Evolutionary conservation across 176 grass and related monocot genomes (phyloP).

Genomic region (Cenchrus fungigraminus): DNA sequence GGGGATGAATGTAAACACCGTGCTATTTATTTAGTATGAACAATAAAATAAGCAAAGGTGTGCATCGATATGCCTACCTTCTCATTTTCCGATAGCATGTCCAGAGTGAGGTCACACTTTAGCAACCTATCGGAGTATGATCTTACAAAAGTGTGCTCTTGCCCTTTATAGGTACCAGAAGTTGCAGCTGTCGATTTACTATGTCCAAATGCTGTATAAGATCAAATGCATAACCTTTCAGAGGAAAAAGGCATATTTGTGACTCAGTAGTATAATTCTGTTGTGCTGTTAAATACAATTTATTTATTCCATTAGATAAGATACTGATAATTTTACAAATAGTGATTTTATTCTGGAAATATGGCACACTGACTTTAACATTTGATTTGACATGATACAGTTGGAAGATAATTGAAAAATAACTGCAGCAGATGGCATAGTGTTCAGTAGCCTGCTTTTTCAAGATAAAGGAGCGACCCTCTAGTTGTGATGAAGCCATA

Average conservation of each 20-base stretch:
- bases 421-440: not conserved
- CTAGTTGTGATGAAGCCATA: not conserved
- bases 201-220: conserved; percentile 57
- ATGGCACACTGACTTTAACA: not conserved
- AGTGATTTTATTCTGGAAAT: conserved; percentile 8
- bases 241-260: not conserved
- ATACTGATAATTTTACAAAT: not conserved
- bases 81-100: conserved; percentile 82
- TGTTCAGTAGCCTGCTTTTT: conserved; percentile 8
- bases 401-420: not conserved
- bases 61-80: conserved; percentile 59
- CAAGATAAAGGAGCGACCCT: not conserved
- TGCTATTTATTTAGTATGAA: not conserved
- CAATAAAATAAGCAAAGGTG: not conserved
- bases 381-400: not conserved
- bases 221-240: conserved; percentile 26
- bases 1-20: conserved; percentile 10
- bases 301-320: not conserved
- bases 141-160: conserved; percentile 52
- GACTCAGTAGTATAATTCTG: not conserved
- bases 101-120: conserved; percentile 75
- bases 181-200: conserved; percentile 48
- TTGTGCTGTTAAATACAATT: not conserved
- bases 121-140: conserved; percentile 60
- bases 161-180: conserved; percentile 47